A percentile compares a stretch with the other conserved stretches of the same genome.
Conservation (phyloP, 78 protist genomes). For the Dictyostelium purpureum region DNA sequence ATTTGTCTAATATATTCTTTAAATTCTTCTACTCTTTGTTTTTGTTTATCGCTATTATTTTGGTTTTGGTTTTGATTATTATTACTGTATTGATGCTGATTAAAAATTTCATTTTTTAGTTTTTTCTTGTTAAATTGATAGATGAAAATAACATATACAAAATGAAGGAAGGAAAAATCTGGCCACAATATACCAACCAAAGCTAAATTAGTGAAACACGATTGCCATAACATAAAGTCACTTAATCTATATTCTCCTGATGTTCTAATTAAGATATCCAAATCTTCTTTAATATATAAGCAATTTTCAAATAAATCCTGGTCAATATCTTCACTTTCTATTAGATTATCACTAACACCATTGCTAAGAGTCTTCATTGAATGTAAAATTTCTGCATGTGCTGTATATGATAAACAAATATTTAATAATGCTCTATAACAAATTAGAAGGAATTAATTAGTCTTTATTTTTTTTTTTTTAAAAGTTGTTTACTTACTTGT, state of each 20-base stretch:
- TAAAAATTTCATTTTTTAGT: slow-evolving; percentile 12
- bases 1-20: too few relatives aligned
- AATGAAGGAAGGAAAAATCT: slow-evolving; percentile 63
- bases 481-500: neutral
- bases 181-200: slow-evolving; percentile 68
- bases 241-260: slow-evolving; percentile 94
- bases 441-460: neutral
- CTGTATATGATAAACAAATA: slow-evolving; percentile 89
- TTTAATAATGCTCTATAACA: slow-evolving; percentile 68
- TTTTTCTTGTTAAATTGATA: slow-evolving; percentile 33
- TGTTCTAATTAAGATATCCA: slow-evolving; percentile 91
- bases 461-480: too few relatives aligned
- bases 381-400: slow-evolving; percentile 87
- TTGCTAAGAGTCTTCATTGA: slow-evolving; percentile 19
- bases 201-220: slow-evolving; percentile 7
- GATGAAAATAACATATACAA: slow-evolving; percentile 35
- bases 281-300: slow-evolving; percentile 46
- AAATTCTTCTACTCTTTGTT: too few relatives aligned
- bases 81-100: neutral
- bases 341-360: slow-evolving; percentile 27
- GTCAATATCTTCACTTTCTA: slow-evolving; percentile 54
- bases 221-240: slow-evolving; percentile 93
- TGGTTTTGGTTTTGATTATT: neutral
- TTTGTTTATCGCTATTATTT: neutral
- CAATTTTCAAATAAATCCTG: slow-evolving; percentile 21